A percentile compares a stretch with the other conserved stretches of the same genome.
Evolutionary conservation across 371 early-diverging fungal genomes (phyloP).

Genomic region (Mucor piriformis): DNA sequence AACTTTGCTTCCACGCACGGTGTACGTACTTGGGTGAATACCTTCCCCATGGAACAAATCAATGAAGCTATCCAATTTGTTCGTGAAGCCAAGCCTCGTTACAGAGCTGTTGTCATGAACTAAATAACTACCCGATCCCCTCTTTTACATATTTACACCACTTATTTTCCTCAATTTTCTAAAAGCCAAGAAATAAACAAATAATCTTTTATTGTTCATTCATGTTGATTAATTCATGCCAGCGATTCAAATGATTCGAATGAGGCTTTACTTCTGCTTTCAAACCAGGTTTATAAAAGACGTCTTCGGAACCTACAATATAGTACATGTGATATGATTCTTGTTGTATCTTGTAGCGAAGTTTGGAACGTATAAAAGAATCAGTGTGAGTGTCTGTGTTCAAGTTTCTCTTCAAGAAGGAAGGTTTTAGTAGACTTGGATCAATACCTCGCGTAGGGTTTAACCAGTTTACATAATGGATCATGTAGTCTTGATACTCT

Average conservation of each 20-base stretch:
- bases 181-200: no score
- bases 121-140: conserved; percentile 5
- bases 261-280: background rate
- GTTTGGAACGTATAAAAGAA: conserved; percentile 57
- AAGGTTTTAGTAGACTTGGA: conserved; percentile 36
- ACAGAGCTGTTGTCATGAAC: conserved; percentile 37
- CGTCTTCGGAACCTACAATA: conserved; percentile 49
- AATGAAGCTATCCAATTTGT: conserved; percentile 38
- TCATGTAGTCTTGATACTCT: conserved; percentile 87
- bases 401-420: conserved; percentile 64
- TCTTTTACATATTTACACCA: background rate
- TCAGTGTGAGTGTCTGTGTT: conserved; percentile 26
- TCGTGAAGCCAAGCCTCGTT: conserved; percentile 35
- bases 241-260: background rate
- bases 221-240: no score
- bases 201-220: background rate
- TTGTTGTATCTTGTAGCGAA: conserved; percentile 93
- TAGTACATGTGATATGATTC: conserved; percentile 53
- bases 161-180: no score
- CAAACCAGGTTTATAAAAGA: conserved; percentile 44
- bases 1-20: conserved; percentile 67
- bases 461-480: conserved; percentile 76
- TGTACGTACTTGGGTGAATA: conserved; percentile 69
- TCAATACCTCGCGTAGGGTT: conserved; percentile 68
- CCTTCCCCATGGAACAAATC: conserved; percentile 55